Percentiles rank a stretch among this genome's conserved stretches.
Evolutionary conservation across 805 yeast species (phyloP).

Genomic region (Schwanniomyces polymorphus): DNA sequence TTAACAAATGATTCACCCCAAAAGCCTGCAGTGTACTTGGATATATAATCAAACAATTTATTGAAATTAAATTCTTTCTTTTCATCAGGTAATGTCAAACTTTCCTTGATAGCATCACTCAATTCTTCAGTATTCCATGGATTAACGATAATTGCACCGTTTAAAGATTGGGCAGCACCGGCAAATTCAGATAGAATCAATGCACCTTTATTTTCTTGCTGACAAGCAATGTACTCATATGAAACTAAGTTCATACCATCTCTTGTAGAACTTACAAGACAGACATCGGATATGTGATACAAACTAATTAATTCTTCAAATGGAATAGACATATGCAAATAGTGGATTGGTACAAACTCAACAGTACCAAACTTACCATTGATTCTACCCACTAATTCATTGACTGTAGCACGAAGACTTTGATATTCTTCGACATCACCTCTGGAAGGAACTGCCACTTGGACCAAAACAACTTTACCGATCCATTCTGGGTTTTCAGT

Average conservation of each 20-base stretch:
- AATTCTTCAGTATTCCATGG: constrained; percentile 99
- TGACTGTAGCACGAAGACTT: constrained; percentile 86
- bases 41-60: constrained; percentile 81
- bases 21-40: constrained; percentile 90
- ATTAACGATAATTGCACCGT: constrained; percentile 90
- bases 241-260: constrained; percentile 98
- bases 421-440: constrained; percentile 99
- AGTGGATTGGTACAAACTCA: constrained; percentile 97
- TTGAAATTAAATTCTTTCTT: constrained; percentile 77
- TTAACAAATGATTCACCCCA: constrained; percentile 98
- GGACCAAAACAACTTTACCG: constrained; percentile 93
- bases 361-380: constrained; percentile 96
- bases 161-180: constrained; percentile 98
- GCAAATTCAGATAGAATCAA: constrained; percentile 92
- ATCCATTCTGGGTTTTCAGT: constrained; percentile 97
- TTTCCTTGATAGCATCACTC: constrained; percentile 80
- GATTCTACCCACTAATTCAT: constrained; percentile 93
- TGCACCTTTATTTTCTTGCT: constrained; percentile 80
- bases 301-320: constrained; percentile 90
- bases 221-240: constrained; percentile 96
- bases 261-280: constrained; percentile 90
- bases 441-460: constrained; percentile 95
- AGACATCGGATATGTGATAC: constrained; percentile 83
- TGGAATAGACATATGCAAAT: constrained; percentile 87
- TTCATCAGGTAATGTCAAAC: constrained; percentile 81